Evolutionary conservation across 2,329 filamentous ascomycete genomes (phyloP).

Genomic region (Dothideomycetes sp.): DNA sequence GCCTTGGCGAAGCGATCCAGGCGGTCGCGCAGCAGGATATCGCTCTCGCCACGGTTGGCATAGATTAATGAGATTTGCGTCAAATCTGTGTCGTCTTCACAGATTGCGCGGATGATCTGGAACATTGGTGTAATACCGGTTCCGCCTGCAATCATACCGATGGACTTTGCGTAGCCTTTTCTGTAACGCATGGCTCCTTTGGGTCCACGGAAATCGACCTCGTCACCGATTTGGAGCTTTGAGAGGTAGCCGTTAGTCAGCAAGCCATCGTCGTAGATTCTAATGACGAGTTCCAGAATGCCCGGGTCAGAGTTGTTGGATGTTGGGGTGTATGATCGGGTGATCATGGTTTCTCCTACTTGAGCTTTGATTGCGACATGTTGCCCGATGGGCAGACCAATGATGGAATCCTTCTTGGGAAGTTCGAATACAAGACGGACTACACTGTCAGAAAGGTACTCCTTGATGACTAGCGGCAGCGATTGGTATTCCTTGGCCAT

Average conservation of each 20-base stretch:
- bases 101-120: slow-evolving; percentile 55
- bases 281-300: slow-evolving; percentile 43
- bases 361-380: slow-evolving; percentile 25
- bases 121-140: slow-evolving; percentile 50
- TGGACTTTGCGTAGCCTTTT: slow-evolving; percentile 33
- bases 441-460: slow-evolving; percentile 17
- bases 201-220: slow-evolving; percentile 45
- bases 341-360: slow-evolving; percentile 17
- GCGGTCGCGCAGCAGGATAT: slow-evolving; percentile 50
- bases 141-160: slow-evolving; percentile 50
- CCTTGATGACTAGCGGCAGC: slow-evolving; percentile 32
- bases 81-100: slow-evolving; percentile 49
- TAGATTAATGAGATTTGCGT: slow-evolving; percentile 51
- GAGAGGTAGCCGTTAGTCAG: slow-evolving; percentile 41
- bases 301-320: slow-evolving; percentile 33
- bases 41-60: slow-evolving; percentile 49
- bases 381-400: slow-evolving; percentile 24
- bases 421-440: slow-evolving; percentile 23
- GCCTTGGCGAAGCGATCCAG: slow-evolving; percentile 45
- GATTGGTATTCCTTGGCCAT: slow-evolving; percentile 40
- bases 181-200: slow-evolving; percentile 49
- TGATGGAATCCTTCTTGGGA: slow-evolving; percentile 19
- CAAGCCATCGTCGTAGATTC: slow-evolving; percentile 42
- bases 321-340: slow-evolving; percentile 19
- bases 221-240: slow-evolving; percentile 39